Conservation (phyloP, 2,329 filamentous ascomycete genomes). For the Penicillium paneum region DNA sequence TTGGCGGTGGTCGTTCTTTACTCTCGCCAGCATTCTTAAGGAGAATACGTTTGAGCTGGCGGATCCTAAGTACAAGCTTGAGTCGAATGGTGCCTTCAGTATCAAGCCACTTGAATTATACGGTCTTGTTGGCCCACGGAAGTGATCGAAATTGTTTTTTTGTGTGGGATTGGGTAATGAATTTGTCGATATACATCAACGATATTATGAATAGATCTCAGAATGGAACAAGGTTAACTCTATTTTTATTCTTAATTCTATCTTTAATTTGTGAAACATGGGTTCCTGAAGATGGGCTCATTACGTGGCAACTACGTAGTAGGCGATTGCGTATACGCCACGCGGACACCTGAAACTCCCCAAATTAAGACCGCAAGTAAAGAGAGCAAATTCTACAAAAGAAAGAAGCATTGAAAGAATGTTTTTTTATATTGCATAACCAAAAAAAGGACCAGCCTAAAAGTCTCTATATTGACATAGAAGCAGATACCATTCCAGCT, state of each 20-base stretch:
- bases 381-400: not conserved
- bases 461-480: slow-evolving; percentile 13
- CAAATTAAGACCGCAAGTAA: not conserved
- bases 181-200: slow-evolving; percentile 6
- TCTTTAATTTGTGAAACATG: not conserved
- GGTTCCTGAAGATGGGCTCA: not conserved
- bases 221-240: not conserved
- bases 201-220: not conserved
- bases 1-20: slow-evolving; percentile 66
- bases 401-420: slow-evolving; percentile 1
- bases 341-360: not conserved
- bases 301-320: not conserved
- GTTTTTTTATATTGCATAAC: slow-evolving; percentile 9
- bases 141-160: slow-evolving; percentile 2
- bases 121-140: slow-evolving; percentile 17
- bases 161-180: not conserved
- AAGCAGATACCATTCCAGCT: slow-evolving; percentile 15
- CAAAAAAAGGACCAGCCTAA: slow-evolving; percentile 10
- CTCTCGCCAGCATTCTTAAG: slow-evolving; percentile 61
- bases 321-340: slow-evolving; percentile 7
- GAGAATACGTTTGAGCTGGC: slow-evolving; percentile 64
- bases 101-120: slow-evolving; percentile 48
- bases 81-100: slow-evolving; percentile 53
- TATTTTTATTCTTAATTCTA: not conserved
- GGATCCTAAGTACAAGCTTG: slow-evolving; percentile 48